phyloP scores from a whole-genome alignment of 2,329 filamentous ascomycete species.

The Aspergillus calidoustus region DNA sequence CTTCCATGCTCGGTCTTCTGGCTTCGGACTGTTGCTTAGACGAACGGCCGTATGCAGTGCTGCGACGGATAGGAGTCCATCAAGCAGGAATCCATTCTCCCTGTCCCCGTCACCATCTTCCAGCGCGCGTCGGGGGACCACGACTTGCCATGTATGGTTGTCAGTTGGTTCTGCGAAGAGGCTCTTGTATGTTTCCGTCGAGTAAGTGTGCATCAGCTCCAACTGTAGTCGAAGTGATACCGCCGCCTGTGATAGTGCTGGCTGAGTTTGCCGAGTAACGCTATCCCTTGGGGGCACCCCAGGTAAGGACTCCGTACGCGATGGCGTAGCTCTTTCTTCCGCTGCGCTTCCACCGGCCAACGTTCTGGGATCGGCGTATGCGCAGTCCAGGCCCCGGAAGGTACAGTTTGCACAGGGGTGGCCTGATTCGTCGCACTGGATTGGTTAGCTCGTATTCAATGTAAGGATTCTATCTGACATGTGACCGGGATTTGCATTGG shows the following conservation, averaged over 20 bases:
- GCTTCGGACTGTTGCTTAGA: background rate
- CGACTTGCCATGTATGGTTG: background rate
- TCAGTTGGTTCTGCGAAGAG: background rate
- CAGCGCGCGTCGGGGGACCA: background rate
- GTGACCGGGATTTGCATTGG: too few species aligned
- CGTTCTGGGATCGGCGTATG: background rate
- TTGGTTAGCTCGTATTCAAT: background rate
- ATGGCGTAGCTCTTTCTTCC: background rate
- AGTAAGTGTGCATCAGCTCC: conserved; percentile 1
- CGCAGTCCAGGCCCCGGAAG: background rate
- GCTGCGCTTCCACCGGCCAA: too few species aligned
- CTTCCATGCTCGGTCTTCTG: background rate
- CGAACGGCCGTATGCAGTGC: background rate
- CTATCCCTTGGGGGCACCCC: too few species aligned
- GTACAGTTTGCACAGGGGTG: background rate
- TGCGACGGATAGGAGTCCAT: background rate
- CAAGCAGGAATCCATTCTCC: background rate
- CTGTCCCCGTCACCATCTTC: background rate
- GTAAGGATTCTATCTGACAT: too few species aligned
- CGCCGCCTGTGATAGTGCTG: too few species aligned
- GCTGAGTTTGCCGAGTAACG: background rate
- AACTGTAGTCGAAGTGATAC: background rate
- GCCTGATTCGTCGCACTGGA: background rate
- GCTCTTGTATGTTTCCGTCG: background rate
- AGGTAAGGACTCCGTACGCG: background rate